Base-by-base conservation (phyloP, 139 green algal species). In the Mesotaenium endlicherianum region DNA sequence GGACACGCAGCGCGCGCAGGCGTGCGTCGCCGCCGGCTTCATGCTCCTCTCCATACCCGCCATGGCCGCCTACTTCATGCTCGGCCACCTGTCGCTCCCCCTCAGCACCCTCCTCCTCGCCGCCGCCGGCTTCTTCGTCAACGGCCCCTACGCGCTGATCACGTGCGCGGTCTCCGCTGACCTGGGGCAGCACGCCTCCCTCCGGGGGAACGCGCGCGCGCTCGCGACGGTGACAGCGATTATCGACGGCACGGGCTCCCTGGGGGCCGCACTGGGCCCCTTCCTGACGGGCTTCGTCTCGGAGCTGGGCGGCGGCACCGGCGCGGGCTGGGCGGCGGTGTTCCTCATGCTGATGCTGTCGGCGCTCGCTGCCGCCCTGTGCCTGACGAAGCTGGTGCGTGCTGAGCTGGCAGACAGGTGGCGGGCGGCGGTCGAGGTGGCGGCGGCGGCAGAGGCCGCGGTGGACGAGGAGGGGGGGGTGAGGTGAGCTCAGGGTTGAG, bases 61-160 rank as follows among this genome's bases (percentile, higher is more conserved):
- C 44, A 81, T 98, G 67, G 95, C 91, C 69, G 20, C 94, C 41
- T 98, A 97, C 89, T 92, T 90, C 50, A 78, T 80, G 16, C 95
- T 88, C 38, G 93, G 93, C 16, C 34, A 74, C 2, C 11, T 90
- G 3, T 89, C 60, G 47, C 85, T 94, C 40, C 31, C 53, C 0
- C 30, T 91, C 39, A 97, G 98, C 87, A 89, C 97, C 26, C 70
- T 38, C 3, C 90, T 98, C 1, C 97, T 98, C 91, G 93, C 94
- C 88, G 3, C 91, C 3, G 89, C 88, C 5, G 95, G 95, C n/a
- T 93, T 97, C 71, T 94, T 95, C 40, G 95, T 98, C 5, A 98
- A 98, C 83, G 95, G 95, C 0, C 95, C 95, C 40, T 98, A 98
- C 77, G 95, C 95, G 16, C 92, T 98, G 67, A 98, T 98, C 88